Evolutionary conservation across 441 rosid genomes (phyloP), one percentile per base, ranked within the genome.

Genomic region (Kokia cookei): DNA sequence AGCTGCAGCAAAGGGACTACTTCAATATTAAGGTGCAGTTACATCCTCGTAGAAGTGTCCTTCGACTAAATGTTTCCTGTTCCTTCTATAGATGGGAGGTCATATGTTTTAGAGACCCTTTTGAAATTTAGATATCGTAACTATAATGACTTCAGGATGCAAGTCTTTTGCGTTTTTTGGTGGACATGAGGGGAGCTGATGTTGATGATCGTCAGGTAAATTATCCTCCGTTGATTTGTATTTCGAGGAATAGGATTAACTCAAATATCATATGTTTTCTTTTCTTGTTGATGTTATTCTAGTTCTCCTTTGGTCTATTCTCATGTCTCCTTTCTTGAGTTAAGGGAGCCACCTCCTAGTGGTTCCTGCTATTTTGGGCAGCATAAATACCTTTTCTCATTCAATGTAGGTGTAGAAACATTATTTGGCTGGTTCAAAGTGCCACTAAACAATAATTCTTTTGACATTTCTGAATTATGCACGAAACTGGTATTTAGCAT

Each of bases 151-250:
- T 82, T 81, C 87, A 94, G 99, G 99, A 94, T 80, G 92, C 98
- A 35, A 94, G 99, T 80, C 97, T 94, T 67, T 76, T 94, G 77
- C 88, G 97, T 51, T 94, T 93, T 84, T 87, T 93, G 69, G 97
- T 94, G 22, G 99, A 94, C 77, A 91, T 94, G 98, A 87, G 98
- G 1, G 98, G 94, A 82, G 95, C 73, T 73, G 99, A 94, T 83
- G 97, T 84, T 45, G 94, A 94, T 80, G 97, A 88, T 73, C 65
- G 85, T 66, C 99, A 91, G 97, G 99, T 84, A 83, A 81, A 69
- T 70, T 60, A 77, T 81, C 59, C 50, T 11, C 68, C 13, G 15
- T 61, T 19, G 42, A 57, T 54, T 61, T 17, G 7, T 71, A 45
- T 55, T 64, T 77, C 29, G 7, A 47, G 12, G 24, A 50, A 58